Evolutionary conservation across 495 filamentous ascomycete genomes (phyloP).

Genomic region (Bathelium albidoporum): DNA sequence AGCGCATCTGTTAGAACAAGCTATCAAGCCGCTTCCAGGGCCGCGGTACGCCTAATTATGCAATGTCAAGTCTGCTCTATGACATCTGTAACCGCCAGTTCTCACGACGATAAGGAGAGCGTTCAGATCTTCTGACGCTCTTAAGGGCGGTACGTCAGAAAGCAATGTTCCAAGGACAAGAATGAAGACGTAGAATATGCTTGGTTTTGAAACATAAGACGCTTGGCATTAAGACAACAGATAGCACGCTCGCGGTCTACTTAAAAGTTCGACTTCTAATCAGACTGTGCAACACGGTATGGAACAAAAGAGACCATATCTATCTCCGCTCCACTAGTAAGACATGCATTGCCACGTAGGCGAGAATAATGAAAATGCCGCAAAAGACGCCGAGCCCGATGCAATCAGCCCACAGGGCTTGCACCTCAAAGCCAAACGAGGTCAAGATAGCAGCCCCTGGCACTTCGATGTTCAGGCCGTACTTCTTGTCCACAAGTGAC

Average conservation of each 20-base stretch:
- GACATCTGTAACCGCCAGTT: background rate
- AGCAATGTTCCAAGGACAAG: background rate
- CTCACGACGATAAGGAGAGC: too few species aligned
- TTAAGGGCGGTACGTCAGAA: too few species aligned
- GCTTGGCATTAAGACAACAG: background rate
- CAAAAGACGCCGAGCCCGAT: constrained; percentile 73
- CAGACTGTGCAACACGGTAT: background rate
- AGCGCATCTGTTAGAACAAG: background rate
- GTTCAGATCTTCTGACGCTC: too few species aligned
- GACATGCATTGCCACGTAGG: constrained; percentile 88
- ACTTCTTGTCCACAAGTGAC: constrained; percentile 83
- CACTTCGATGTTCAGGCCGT: constrained; percentile 87
- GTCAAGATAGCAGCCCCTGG: constrained; percentile 89
- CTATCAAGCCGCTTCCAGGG: background rate
- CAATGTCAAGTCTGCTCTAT: background rate
- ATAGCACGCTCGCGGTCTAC: background rate
- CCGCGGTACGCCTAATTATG: background rate
- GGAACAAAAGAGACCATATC: background rate
- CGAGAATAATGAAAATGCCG: constrained; percentile 72
- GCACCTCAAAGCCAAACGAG: constrained; percentile 81
- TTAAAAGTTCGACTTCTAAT: background rate
- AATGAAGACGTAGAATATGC: background rate
- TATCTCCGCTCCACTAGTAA: constrained; percentile 85
- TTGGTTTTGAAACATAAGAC: background rate
- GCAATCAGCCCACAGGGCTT: constrained; percentile 77